Percentiles rank a stretch among this genome's conserved stretches.
These are phyloP conservation scores for Jaenimonas drosophilae DNA, from an alignment of 208 protist genomes.

Conservation along the genomic window DNA sequence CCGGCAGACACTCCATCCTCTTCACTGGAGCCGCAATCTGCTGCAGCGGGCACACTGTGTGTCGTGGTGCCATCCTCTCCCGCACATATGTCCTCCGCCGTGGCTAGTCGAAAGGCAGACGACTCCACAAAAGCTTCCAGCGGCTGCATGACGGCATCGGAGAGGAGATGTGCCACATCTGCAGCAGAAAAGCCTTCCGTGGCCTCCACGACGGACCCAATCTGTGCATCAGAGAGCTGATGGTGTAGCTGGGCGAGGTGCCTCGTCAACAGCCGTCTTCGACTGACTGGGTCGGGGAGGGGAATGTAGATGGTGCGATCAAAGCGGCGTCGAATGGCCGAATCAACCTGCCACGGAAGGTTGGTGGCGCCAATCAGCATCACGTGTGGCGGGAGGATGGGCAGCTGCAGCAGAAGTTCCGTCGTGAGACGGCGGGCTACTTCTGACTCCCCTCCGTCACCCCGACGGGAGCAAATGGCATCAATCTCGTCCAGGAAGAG, in stretches of 20 bases:
- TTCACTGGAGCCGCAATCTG: too few relatives aligned
- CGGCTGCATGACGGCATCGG: conserved; percentile 92
- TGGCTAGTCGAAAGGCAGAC: conserved; percentile 37
- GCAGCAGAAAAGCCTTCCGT: conserved; percentile 85
- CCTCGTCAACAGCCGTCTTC: conserved; percentile 18
- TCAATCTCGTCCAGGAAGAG: conserved; percentile 95
- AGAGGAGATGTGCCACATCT: conserved; percentile 87
- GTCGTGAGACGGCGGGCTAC: conserved; percentile 96
- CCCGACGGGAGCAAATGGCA: conserved; percentile 75
- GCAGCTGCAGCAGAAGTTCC: conserved; percentile 97
- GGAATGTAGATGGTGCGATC: conserved; percentile 83
- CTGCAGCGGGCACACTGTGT: too few relatives aligned
- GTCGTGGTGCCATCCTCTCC: too few relatives aligned
- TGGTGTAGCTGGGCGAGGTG: conserved; percentile 28
- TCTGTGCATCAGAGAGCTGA: conserved; percentile 17
- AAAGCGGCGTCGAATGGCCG: conserved; percentile 80
- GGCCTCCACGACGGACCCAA: conserved; percentile 24
- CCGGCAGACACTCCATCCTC: too few relatives aligned
- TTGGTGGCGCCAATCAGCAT: conserved; percentile 89
- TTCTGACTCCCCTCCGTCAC: conserved; percentile 66
- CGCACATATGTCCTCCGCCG: neutral
- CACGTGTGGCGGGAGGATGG: conserved; percentile 35
- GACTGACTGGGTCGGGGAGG: conserved; percentile 32
- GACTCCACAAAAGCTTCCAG: conserved; percentile 71
- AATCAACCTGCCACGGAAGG: conserved; percentile 87